These are phyloP conservation scores for Cadophora sp. DNA, from an alignment of 2,329 filamentous ascomycete genomes.

Conservation along the genomic window DNA sequence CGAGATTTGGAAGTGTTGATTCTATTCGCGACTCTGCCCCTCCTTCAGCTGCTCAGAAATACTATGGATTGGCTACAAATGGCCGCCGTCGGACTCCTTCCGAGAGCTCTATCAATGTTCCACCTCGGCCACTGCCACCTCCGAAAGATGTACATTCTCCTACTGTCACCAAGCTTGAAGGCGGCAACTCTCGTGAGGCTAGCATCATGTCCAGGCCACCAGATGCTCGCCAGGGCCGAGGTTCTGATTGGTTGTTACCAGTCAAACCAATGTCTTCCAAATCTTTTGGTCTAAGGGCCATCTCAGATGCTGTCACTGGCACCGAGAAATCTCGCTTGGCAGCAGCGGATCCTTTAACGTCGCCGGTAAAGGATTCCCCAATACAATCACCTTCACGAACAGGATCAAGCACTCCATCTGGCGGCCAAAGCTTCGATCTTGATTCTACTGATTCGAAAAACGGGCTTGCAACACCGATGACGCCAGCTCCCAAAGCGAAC, in stretches of 20 bases:
- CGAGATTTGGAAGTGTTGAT: slow-evolving; percentile 79
- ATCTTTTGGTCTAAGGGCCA: slow-evolving; percentile 77
- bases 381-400: slow-evolving; percentile 74
- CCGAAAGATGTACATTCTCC: slow-evolving; percentile 62
- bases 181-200: slow-evolving; percentile 35
- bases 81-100: slow-evolving; percentile 46
- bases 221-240: slow-evolving; percentile 51
- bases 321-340: slow-evolving; percentile 58
- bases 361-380: slow-evolving; percentile 58
- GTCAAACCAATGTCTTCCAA: slow-evolving; percentile 55
- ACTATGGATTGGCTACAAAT: slow-evolving; percentile 59
- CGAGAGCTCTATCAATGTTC: slow-evolving; percentile 63
- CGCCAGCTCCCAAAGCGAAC: slow-evolving; percentile 51
- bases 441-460: slow-evolving; percentile 74
- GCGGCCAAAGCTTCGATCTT: slow-evolving; percentile 75
- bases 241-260: slow-evolving; percentile 57
- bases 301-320: slow-evolving; percentile 76
- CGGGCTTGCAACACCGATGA: slow-evolving; percentile 52
- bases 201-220: slow-evolving; percentile 48
- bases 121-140: slow-evolving; percentile 64
- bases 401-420: slow-evolving; percentile 75
- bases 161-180: slow-evolving; percentile 66
- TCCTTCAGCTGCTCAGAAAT: slow-evolving; percentile 73
- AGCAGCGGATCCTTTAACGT: slow-evolving; percentile 51
- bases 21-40: slow-evolving; percentile 68